Percentiles rank a stretch among this genome's conserved stretches.
phyloP scores from a whole-genome alignment of 179 eudicot species.

The Drosera spatulata region DNA sequence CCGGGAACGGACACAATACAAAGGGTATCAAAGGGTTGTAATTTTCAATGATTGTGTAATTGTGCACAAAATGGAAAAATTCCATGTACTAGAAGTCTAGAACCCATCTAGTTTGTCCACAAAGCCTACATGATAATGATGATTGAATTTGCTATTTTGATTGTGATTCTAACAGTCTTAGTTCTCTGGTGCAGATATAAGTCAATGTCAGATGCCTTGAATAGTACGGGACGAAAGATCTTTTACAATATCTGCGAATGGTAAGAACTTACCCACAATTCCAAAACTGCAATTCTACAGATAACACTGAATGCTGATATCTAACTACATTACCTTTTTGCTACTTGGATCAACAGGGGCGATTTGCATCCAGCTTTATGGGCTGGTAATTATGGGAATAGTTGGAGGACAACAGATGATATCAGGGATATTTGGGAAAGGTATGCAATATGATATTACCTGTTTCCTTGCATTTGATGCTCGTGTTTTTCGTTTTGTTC shows the following conservation, averaged over 20 bases:
- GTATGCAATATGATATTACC: neutral
- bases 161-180: neutral
- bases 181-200: neutral
- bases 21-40: too few species aligned
- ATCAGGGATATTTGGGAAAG: neutral
- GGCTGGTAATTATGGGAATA: neutral
- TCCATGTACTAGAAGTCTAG: too few species aligned
- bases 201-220: conserved; percentile 4
- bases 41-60: too few species aligned
- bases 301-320: too few species aligned
- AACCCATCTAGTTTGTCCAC: too few species aligned
- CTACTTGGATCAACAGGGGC: neutral
- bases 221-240: conserved; percentile 3
- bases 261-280: neutral
- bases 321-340: too few species aligned
- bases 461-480: neutral
- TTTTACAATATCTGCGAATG: conserved; percentile 7
- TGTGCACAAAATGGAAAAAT: too few species aligned
- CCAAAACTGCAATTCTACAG: too few species aligned
- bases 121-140: too few species aligned
- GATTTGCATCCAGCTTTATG: conserved; percentile 2
- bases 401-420: conserved; percentile 5
- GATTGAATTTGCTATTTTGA: too few species aligned
- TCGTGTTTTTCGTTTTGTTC: neutral
- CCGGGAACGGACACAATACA: too few species aligned